These are phyloP conservation scores for Xylaria sp. DNA, from an alignment of 2,329 filamentous ascomycete genomes.

Conservation along the genomic window DNA sequence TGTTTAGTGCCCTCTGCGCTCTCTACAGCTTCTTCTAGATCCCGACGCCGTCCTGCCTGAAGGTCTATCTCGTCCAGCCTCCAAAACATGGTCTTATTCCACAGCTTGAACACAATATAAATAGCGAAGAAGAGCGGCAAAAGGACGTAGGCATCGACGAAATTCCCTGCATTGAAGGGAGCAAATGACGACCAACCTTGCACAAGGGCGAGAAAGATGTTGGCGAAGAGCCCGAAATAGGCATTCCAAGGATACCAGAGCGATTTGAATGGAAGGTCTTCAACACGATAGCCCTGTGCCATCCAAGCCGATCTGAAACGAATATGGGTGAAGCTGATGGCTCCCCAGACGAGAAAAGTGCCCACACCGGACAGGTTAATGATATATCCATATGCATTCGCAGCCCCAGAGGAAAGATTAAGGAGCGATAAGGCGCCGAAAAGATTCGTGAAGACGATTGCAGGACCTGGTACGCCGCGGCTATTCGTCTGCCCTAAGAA, in stretches of 20 bases:
- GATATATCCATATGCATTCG: conserved; percentile 70
- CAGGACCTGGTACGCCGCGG: conserved; percentile 65
- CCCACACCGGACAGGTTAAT: conserved; percentile 73
- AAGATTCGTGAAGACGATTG: conserved; percentile 70
- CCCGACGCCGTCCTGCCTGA: conserved; percentile 59
- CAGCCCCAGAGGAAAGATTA: conserved; percentile 71
- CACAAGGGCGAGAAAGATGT: conserved; percentile 64
- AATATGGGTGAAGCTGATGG: conserved; percentile 73
- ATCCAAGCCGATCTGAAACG: conserved; percentile 71
- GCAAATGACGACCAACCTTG: conserved; percentile 66
- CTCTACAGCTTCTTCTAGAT: conserved; percentile 56
- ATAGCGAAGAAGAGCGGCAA: conserved; percentile 65
- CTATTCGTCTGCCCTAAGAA: conserved; percentile 72
- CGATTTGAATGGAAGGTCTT: conserved; percentile 62
- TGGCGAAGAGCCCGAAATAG: conserved; percentile 63
- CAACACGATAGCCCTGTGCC: conserved; percentile 59
- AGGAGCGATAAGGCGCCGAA: conserved; percentile 77
- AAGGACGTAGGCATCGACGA: conserved; percentile 68
- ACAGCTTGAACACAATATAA: conserved; percentile 60
- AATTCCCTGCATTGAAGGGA: conserved; percentile 63
- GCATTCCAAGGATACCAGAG: conserved; percentile 63
- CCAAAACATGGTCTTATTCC: conserved; percentile 59
- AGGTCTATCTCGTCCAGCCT: conserved; percentile 60
- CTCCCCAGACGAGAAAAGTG: conserved; percentile 74
- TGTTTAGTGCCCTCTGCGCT: conserved; percentile 37